Evolutionary conservation across 1,139 yeast genomes (phyloP).

Genomic region (Diutina catenulata): DNA sequence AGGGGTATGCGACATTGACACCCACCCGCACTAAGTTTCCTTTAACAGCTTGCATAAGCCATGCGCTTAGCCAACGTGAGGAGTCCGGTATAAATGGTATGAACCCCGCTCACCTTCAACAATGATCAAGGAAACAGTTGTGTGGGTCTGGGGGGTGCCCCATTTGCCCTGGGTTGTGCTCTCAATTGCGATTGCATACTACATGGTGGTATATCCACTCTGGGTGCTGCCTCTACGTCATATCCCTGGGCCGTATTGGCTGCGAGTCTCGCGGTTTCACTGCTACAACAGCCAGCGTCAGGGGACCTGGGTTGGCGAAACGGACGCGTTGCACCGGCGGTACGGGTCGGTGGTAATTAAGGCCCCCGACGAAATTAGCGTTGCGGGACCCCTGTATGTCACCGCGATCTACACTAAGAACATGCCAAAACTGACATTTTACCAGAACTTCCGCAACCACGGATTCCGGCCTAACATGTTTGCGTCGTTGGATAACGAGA

Average conservation of each 20-base stretch:
- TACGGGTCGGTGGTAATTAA: constrained; percentile 53
- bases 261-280: constrained; percentile 36
- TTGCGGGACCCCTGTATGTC: constrained; percentile 38
- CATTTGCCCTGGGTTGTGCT: too few relatives aligned
- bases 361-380: constrained; percentile 52
- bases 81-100: too few relatives aligned
- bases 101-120: too few relatives aligned
- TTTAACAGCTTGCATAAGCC: too few relatives aligned
- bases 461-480: constrained; percentile 45
- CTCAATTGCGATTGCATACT: too few relatives aligned
- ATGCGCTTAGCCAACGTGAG: too few relatives aligned
- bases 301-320: constrained; percentile 37
- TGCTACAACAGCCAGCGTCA: constrained; percentile 42
- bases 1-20: too few relatives aligned
- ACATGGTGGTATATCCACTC: constrained; percentile 31
- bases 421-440: constrained; percentile 49
- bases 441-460: constrained; percentile 51
- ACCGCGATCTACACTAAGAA: constrained; percentile 48
- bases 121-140: too few relatives aligned
- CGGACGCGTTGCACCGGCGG: constrained; percentile 38
- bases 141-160: too few relatives aligned
- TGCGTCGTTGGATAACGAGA: constrained; percentile 36
- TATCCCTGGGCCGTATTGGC: constrained; percentile 52
- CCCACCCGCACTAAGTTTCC: too few relatives aligned
- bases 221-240: constrained; percentile 35